Evolutionary conservation across 345 rosid species (phyloP), one percentile per base, ranked within the genome.

Genomic region (Heritiera fomes): DNA sequence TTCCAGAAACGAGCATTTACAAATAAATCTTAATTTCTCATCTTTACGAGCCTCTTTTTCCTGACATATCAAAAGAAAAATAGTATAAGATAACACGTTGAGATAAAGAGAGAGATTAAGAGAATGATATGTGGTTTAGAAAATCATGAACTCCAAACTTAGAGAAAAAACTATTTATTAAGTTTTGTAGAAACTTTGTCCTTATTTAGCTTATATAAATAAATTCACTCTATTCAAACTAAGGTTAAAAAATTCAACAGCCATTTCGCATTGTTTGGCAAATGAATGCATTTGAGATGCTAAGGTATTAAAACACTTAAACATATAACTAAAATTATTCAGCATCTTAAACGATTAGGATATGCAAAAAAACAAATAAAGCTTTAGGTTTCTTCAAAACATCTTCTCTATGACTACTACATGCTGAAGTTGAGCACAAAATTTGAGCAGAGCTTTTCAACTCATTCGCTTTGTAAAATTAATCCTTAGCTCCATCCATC

Each of bases 1-100:
- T 84, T 97, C 99, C 87, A 94, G 74, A 87, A 97, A 97, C 5
- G 99, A 97, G 90, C 99, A 97, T 84, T 85, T 91, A 77, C 99
- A 94, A 34, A 88, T 86, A 82, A 88, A 94, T 45, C 88, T 91
- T 65, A 97, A 60, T 78, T 93, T 94, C 71, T 91, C 99, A 15
- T 93, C 99, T 81, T 87, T 89, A 10, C 98, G 96, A 50, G 81
- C 85, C 72, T 90, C 96, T 85, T 90, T 93, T 82, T 94, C 99
- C 99, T 96, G 94, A 47, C 66, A 83, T n/a, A 79, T 13, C 53
- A 85, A 34, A 34, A 79, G 52, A 75, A 40, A 60, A 73, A 75
- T 18, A 18, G 38, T 52, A 55, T 79, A 69, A 41, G 62, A 74
- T 58, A 34, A 17, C 12, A 30, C 41, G 28, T 45, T 52, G n/a